These are phyloP conservation scores for Cydonia oblonga DNA, from an alignment of 331 rosid genomes.

Conservation along the genomic window DNA sequence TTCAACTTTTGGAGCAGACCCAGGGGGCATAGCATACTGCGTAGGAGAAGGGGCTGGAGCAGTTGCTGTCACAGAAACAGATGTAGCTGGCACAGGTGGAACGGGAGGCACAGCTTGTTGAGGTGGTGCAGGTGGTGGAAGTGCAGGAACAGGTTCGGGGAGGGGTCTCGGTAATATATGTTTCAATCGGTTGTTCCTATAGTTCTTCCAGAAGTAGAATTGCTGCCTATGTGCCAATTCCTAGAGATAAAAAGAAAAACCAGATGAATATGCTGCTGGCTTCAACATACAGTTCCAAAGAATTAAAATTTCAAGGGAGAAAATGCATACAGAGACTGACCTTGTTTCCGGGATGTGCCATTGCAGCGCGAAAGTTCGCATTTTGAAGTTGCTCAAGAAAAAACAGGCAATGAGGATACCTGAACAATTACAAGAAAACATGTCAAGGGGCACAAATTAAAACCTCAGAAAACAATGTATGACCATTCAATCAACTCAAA, in stretches of 20 bases:
- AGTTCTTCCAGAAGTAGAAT: constrained; percentile 96
- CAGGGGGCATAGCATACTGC: constrained; percentile 58
- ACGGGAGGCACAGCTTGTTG: constrained; percentile 41
- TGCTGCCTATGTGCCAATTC: constrained; percentile 93
- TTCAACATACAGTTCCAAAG: not conserved
- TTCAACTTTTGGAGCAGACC: constrained; percentile 58
- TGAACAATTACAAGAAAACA: constrained; percentile 14
- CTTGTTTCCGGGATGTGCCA: constrained; percentile 96
- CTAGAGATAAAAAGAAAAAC: constrained; percentile 21
- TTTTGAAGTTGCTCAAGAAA: constrained; percentile 93
- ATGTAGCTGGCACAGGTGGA: constrained; percentile 43
- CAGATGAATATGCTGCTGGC: not conserved
- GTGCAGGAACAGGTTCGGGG: constrained; percentile 51
- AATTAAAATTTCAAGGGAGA: not conserved
- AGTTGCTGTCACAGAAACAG: constrained; percentile 33
- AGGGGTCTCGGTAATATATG: constrained; percentile 80
- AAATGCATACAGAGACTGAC: constrained; percentile 18
- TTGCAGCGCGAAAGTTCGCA: constrained; percentile 79
- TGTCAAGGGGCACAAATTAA: not conserved
- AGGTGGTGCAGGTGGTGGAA: constrained; percentile 40
- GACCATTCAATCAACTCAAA: not conserved
- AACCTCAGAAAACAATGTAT: not conserved
- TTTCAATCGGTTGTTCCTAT: constrained; percentile 77
- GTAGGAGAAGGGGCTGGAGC: constrained; percentile 61
- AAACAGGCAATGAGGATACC: constrained; percentile 94